Evolutionary conservation across 495 filamentous ascomycete genomes (phyloP).

Genomic region (Hypoxylon intermedium): DNA sequence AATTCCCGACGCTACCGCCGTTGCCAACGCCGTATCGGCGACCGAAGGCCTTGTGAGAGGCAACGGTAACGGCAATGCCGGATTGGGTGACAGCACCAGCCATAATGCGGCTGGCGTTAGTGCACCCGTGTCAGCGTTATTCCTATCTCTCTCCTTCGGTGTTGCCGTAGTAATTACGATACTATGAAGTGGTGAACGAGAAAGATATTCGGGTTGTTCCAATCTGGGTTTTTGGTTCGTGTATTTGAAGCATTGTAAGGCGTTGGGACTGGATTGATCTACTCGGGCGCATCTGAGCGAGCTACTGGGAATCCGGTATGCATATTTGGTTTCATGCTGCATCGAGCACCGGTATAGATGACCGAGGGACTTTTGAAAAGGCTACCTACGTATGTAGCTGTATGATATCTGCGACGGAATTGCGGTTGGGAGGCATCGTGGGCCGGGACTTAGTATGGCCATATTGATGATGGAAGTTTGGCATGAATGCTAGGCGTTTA

Average conservation of each 20-base stretch:
- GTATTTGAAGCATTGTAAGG: slow-evolving; percentile 28
- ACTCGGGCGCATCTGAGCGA: background rate
- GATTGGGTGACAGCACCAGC: slow-evolving; percentile 2
- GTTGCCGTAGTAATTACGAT: slow-evolving; percentile 16
- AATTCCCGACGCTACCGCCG: slow-evolving; percentile 75
- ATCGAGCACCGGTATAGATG: slow-evolving; percentile 21
- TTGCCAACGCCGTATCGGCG: slow-evolving; percentile 68
- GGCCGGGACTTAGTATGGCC: background rate
- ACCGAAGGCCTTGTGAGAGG: slow-evolving; percentile 45
- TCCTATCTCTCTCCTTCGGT: slow-evolving; percentile 21
- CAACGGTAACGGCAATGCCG: slow-evolving; percentile 33
- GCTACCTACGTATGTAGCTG: background rate
- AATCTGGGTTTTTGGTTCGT: slow-evolving; percentile 12
- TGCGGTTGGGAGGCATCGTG: background rate
- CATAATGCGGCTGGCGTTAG: slow-evolving; percentile 4
- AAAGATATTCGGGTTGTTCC: slow-evolving; percentile 3
- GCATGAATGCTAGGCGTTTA: slow-evolving; percentile 10
- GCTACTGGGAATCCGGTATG: background rate
- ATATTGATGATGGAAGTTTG: slow-evolving; percentile 5
- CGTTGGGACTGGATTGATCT: slow-evolving; percentile 10
- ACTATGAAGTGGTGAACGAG: slow-evolving; percentile 9
- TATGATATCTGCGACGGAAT: slow-evolving; percentile 13
- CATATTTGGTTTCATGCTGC: slow-evolving; percentile 3
- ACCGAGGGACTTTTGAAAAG: slow-evolving; percentile 1
- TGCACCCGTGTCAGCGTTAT: slow-evolving; percentile 11